phyloP scores from a whole-genome alignment of 345 rosid genomes.

The Viola odorata region DNA sequence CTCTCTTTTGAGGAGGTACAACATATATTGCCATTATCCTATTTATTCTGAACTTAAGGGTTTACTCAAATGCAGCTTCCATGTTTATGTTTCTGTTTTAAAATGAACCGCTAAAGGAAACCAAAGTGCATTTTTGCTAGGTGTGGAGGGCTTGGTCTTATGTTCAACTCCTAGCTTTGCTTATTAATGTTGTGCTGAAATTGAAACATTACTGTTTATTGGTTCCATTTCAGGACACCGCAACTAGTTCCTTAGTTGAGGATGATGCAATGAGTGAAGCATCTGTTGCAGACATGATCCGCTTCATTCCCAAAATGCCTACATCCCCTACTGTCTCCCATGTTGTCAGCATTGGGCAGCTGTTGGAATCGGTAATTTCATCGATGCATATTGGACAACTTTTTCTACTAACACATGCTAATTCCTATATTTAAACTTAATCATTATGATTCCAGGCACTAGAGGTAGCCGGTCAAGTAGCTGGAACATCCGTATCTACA shows the following conservation, averaged over 20 bases:
- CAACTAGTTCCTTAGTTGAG: slow-evolving; percentile 39
- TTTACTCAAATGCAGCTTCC: no score
- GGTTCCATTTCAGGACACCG: slow-evolving; percentile 48
- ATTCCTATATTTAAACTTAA: neutral
- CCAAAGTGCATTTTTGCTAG: no score
- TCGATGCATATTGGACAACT: neutral
- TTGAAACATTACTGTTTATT: no score
- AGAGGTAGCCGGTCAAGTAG: slow-evolving; percentile 93
- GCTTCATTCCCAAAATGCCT: slow-evolving; percentile 49
- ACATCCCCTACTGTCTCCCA: slow-evolving; percentile 62
- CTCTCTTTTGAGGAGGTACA: slow-evolving; percentile 82
- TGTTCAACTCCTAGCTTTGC: no score
- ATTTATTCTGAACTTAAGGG: neutral
- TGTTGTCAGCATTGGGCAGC: slow-evolving; percentile 82
- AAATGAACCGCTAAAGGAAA: no score
- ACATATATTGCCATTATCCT: neutral
- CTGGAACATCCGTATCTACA: slow-evolving; percentile 64
- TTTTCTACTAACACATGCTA: neutral
- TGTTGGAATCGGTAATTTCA: slow-evolving; percentile 72
- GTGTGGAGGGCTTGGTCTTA: no score
- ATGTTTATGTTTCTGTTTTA: neutral
- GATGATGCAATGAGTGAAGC: slow-evolving; percentile 76
- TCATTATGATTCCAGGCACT: slow-evolving; percentile 55
- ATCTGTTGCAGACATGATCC: slow-evolving; percentile 50
- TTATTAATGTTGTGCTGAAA: no score